Base-by-base conservation (phyloP, 805 yeast species). In the Candida takata region DNA sequence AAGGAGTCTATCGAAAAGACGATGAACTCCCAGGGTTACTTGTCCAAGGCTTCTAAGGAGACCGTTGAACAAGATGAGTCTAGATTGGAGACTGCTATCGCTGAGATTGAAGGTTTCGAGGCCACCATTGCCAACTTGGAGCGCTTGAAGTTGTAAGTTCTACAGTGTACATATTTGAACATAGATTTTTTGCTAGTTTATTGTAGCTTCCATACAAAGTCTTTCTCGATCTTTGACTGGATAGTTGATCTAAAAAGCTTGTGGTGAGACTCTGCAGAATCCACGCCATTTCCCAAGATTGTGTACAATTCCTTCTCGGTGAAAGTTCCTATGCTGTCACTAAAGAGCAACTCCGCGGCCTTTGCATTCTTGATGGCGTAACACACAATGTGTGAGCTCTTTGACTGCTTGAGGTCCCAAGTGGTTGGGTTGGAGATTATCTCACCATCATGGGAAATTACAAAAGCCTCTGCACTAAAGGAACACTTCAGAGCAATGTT, bases 41-140 rank as follows among this genome's bases (percentile, higher is more conserved):
- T 80, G 44, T 74, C 76, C 45, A 92, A 90, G 74, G 96, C 95
- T 40, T 78, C 78, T 48, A 72, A 69, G 32, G 80, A 78, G 48
- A 95, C 92, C 36, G 79, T 82, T 61, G 92, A 83, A 50, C 73
- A 76, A 43, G 90, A 90, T 48, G 57, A 55, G 51, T 69, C 71
- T 53, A 77, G 82, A 57, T 65, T 79, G 36, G 90, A 82, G 45
- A 79, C 76, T 51, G 70, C 75, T 41, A 58, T 64, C 44, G 95
- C 97, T 31, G 98, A 90, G 61, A 81, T 88, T 45, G 92, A 84
- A 54, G 94, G 95, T 49, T 73, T 85, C 52, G 79, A 84, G 55
- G 80, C 85, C 38, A 87, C 96, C 40, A 83, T 92, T 57, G 74
- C 72, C 25, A 83, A 85, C 58, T 78, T 90, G 60, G 84, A 87